A percentile compares a stretch with the other conserved stretches of the same genome.
phyloP scores from a whole-genome alignment of 2,329 filamentous ascomycete species.

The Aspergillus luchuensis region DNA sequence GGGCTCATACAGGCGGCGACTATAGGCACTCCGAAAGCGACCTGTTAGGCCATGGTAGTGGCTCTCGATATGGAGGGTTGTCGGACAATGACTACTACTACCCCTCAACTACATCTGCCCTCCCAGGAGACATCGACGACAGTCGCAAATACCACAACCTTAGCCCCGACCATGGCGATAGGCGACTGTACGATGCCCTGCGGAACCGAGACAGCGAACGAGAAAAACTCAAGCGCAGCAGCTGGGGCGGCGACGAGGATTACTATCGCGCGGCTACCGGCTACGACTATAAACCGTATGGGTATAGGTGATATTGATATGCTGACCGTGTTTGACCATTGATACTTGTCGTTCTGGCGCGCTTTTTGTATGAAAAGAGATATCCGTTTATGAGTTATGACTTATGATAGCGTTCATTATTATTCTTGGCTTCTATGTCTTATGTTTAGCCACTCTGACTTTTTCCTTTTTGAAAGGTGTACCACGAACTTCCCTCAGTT shows the following conservation, averaged over 20 bases:
- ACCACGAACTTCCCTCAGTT: not conserved
- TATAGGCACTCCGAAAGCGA: slow-evolving; percentile 43
- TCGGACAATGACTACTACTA: slow-evolving; percentile 30
- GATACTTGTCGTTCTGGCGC: not conserved
- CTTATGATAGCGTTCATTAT: slow-evolving; percentile 7
- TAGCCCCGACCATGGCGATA: slow-evolving; percentile 28
- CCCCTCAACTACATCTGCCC: slow-evolving; percentile 25
- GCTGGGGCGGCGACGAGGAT: slow-evolving; percentile 40
- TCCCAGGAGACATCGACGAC: slow-evolving; percentile 30
- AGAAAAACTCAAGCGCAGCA: slow-evolving; percentile 31
- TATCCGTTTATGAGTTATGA: slow-evolving; percentile 6
- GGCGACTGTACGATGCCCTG: slow-evolving; percentile 29
- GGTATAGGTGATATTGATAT: slow-evolving; percentile 26
- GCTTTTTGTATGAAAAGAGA: not conserved
- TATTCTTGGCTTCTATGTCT: not conserved
- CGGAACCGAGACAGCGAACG: slow-evolving; percentile 33
- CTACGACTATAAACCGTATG: slow-evolving; percentile 31
- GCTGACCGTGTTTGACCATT: not conserved
- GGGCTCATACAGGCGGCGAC: slow-evolving; percentile 25
- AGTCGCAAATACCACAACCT: slow-evolving; percentile 31
- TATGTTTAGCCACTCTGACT: slow-evolving; percentile 8
- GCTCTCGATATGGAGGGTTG: slow-evolving; percentile 22
- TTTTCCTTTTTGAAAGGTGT: no score
- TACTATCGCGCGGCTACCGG: slow-evolving; percentile 42
- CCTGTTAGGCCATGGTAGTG: slow-evolving; percentile 28